Conservation (phyloP, 140 eudicot genomes). For the Ambrosia hybrid region DNA sequence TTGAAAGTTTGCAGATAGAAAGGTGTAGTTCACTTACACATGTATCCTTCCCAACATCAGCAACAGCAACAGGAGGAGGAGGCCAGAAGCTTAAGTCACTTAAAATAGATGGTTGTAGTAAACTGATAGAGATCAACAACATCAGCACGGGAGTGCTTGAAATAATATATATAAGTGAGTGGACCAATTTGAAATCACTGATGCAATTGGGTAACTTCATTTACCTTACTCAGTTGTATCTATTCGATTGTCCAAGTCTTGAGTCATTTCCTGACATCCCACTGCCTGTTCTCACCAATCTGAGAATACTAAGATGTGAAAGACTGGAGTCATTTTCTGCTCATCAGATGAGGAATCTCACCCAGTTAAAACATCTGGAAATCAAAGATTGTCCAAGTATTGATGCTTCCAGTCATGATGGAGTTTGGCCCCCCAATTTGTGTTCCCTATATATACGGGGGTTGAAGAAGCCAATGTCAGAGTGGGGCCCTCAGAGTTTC, state of each 20-base stretch:
- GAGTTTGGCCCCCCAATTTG: not conserved
- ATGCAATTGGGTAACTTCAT: not conserved
- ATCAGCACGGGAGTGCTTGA: too few species aligned
- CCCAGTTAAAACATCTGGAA: not conserved
- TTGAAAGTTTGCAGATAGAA: not conserved
- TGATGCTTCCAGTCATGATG: not conserved
- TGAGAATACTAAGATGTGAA: not conserved
- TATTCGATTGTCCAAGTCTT: too few species aligned
- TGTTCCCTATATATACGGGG: not conserved
- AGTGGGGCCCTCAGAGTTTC: too few species aligned
- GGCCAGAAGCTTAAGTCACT: slow-evolving; percentile 3
- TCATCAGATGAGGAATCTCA: not conserved
- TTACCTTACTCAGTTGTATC: not conserved
- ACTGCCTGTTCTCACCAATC: not conserved
- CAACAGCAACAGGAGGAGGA: not conserved
- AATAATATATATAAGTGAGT: too few species aligned
- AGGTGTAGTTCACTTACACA: not conserved
- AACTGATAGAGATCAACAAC: too few species aligned
- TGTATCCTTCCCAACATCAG: not conserved
- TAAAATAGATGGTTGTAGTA: not conserved
- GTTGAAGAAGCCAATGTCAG: not conserved
- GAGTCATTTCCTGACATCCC: too few species aligned
- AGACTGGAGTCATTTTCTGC: not conserved
- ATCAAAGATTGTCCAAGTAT: not conserved
- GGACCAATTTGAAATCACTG: not conserved